A percentile compares a stretch with the other conserved stretches of the same genome.
Conservation (phyloP, 805 yeast species). For the Trichomonascus vanleenenianus region DNA sequence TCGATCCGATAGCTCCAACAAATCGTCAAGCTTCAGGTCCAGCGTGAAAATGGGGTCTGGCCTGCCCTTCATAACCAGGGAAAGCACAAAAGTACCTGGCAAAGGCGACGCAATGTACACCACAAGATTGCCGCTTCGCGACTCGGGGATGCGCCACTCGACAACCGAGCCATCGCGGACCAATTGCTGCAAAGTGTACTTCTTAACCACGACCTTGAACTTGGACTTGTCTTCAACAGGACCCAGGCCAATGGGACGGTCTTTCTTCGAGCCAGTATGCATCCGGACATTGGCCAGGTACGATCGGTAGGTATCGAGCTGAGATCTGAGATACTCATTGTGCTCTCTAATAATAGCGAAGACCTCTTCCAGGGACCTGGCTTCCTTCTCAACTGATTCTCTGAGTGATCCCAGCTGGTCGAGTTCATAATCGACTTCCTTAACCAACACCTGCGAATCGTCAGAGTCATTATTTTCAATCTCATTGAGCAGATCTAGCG, state of each 20-base stretch:
- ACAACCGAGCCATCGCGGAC: slow-evolving; percentile 23
- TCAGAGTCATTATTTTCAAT: slow-evolving; percentile 18
- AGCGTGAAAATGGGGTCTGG: slow-evolving; percentile 25
- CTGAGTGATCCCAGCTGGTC: slow-evolving; percentile 27
- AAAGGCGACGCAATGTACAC: slow-evolving; percentile 24
- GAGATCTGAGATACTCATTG: slow-evolving; percentile 29
- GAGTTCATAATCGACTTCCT: slow-evolving; percentile 30
- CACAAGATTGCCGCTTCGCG: slow-evolving; percentile 17
- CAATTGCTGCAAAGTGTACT: slow-evolving; percentile 21
- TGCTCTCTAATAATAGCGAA: slow-evolving; percentile 28
- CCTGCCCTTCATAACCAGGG: slow-evolving; percentile 26
- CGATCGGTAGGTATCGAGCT: slow-evolving; percentile 30
- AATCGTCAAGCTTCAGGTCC: slow-evolving; percentile 29
- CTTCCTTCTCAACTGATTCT: slow-evolving; percentile 26
- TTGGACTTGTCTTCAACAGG: slow-evolving; percentile 4
- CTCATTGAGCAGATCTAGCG: slow-evolving; percentile 24
- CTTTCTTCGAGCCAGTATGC: slow-evolving; percentile 25
- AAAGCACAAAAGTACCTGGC: slow-evolving; percentile 27
- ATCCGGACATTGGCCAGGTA: slow-evolving; percentile 29
- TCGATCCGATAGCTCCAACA: slow-evolving; percentile 23
- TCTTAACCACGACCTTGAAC: slow-evolving; percentile 17
- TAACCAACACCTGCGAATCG: slow-evolving; percentile 23
- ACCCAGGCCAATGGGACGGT: slow-evolving; percentile 14
- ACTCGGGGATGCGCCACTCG: slow-evolving; percentile 22
- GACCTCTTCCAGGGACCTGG: slow-evolving; percentile 26